These are phyloP conservation scores for Ilyonectria mors-panacis DNA, from an alignment of 2,329 filamentous ascomycete genomes.

Conservation along the genomic window DNA sequence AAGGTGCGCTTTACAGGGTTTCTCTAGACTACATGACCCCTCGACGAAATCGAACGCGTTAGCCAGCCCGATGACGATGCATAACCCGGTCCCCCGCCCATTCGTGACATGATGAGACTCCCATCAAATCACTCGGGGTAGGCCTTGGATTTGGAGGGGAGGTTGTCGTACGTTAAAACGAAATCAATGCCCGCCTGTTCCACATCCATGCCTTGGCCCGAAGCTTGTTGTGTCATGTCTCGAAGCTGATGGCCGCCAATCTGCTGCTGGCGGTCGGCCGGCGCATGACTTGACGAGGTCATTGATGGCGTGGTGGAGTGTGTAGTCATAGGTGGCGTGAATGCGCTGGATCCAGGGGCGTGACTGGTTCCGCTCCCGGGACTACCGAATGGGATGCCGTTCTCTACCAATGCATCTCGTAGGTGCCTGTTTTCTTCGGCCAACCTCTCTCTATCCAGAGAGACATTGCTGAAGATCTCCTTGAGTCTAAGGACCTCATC, in stretches of 20 bases:
- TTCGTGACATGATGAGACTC: slow-evolving; percentile 34
- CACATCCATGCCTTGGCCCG: slow-evolving; percentile 71
- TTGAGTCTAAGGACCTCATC: slow-evolving; percentile 91
- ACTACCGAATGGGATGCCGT: slow-evolving; percentile 61
- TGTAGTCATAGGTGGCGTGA: slow-evolving; percentile 64
- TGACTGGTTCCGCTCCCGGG: slow-evolving; percentile 68
- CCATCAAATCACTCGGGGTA: slow-evolving; percentile 67
- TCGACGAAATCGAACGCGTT: slow-evolving; percentile 59
- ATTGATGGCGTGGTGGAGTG: slow-evolving; percentile 60
- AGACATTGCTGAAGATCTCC: slow-evolving; percentile 82
- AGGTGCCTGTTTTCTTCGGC: slow-evolving; percentile 86
- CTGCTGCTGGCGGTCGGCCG: slow-evolving; percentile 40
- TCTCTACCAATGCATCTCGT: slow-evolving; percentile 68
- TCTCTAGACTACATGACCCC: slow-evolving; percentile 80
- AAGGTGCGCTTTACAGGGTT: slow-evolving; percentile 93
- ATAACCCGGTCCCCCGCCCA: slow-evolving; percentile 8
- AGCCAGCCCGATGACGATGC: slow-evolving; percentile 54
- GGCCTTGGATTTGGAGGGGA: slow-evolving; percentile 68
- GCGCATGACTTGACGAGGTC: slow-evolving; percentile 50
- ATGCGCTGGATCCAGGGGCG: slow-evolving; percentile 60
- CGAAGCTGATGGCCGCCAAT: slow-evolving; percentile 52
- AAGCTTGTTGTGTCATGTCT: slow-evolving; percentile 38
- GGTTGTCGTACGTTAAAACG: slow-evolving; percentile 85
- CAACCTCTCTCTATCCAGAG: slow-evolving; percentile 82
- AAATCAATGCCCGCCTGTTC: slow-evolving; percentile 91